Conservation (phyloP, 148 eudicot species). For the Spergularia bocconei region DNA sequence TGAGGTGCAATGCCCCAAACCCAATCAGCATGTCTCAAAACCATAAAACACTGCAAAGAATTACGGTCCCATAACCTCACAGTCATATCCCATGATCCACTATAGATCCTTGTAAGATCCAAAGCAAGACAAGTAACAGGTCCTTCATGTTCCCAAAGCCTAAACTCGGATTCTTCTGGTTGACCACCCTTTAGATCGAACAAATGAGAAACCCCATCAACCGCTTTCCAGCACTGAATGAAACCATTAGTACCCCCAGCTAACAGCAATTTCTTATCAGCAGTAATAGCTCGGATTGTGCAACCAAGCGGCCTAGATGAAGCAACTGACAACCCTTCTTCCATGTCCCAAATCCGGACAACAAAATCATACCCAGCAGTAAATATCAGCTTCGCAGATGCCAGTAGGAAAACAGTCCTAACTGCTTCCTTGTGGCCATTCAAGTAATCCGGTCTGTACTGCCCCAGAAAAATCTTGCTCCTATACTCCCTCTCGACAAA, state of each 20-base stretch:
- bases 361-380: conserved; percentile 88
- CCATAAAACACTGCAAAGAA: conserved; percentile 51
- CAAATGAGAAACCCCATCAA: conserved; percentile 63
- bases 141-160: conserved; percentile 88
- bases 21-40: conserved; percentile 88
- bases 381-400: conserved; percentile 71
- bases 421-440: conserved; percentile 80
- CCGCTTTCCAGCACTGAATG: conserved; percentile 85
- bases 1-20: conserved; percentile 87
- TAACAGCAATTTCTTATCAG: conserved; percentile 66
- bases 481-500: conserved; percentile 89
- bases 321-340: conserved; percentile 68
- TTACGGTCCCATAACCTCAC: conserved; percentile 84
- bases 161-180: conserved; percentile 46
- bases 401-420: conserved; percentile 62
- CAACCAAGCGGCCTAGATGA: conserved; percentile 80
- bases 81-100: conserved; percentile 99
- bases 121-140: conserved; percentile 77
- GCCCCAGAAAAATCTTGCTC: conserved; percentile 76
- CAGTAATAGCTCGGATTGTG: conserved; percentile 84
- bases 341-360: conserved; percentile 89
- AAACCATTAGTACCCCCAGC: conserved; percentile 93
- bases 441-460: conserved; percentile 59
- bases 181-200: conserved; percentile 63
- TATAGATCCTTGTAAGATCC: conserved; percentile 67